Evolutionary conservation across 192 early-diverging fungal genomes (phyloP), one percentile per base, ranked within the genome.

Genomic region (Podila horticola): DNA sequence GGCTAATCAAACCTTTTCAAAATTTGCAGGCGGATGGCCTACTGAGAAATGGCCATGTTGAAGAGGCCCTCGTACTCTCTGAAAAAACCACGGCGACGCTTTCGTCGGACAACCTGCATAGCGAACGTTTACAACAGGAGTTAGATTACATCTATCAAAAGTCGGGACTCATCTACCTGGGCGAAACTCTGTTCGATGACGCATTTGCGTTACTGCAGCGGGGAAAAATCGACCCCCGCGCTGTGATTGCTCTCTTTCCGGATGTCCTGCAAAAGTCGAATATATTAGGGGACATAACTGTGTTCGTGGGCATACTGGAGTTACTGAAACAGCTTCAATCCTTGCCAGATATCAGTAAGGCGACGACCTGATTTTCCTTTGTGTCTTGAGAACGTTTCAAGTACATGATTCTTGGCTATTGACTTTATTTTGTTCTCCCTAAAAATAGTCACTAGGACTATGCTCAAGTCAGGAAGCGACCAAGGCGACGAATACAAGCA

Each of bases 171-270:
- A 71, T 92, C 7, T 87, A 87, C 50, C 83, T 95, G 22, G 82
- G 83, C 19, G 87, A 88, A 33, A 91, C 92, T 2, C 57, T 89
- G 0, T 95, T 95, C 72, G 89, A 94, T 28, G 87, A 92, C 45
- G 92, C 93, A 0, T 84, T 93, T 62, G 52, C 64, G 8, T 72
- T 90, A 9, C 85, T 96, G 30, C 65, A 88, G 29, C 89, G 89
- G 73, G 92, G 92, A 17, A 73, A 85, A n/a, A 73, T 91, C 8
- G 90, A 94, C 79, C 94, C 93, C 12, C 58, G 76, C 1, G 61
- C 87, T 5, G 65, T 92, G 0, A 85, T 94, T 30, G 71, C 67
- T 20, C 74, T 90, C 62, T 89, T 92, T 66, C 71, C 72, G 1
- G 83, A 89, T 19, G 64, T 86, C 20, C 55, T 72, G 6, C 69